Evolutionary conservation across 1,139 yeast genomes (phyloP), one percentile per base, ranked within the genome.

Genomic region (Geotrichum restrictum): DNA sequence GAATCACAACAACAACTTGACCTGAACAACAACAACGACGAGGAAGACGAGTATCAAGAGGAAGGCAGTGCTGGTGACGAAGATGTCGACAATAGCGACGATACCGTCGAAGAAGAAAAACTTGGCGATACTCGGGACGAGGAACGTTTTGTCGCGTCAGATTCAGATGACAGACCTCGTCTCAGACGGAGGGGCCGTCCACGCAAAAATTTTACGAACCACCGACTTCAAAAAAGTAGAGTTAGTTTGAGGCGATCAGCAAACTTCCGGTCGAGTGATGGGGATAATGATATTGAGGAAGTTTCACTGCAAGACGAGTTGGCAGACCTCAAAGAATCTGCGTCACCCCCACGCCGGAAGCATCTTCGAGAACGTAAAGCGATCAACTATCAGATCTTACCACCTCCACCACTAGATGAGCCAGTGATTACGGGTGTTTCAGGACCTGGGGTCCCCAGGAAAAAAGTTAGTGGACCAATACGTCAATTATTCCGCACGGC

Each of bases 311-410:
- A 75, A 54, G 71, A 76, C 52, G 83, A 80, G 59, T 70, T 79
- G 41, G 78, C 75, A 16, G 83, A 80, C 27, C 65, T 80, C 39
- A 73, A 77, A 54, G 79, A 58, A 22, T 52, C 81, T 3, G 74
- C 79, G 1, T 81, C 82, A 1, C 65, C 72, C 19, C 77, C 76
- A 10, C 71, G 80, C 33, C 66, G 72, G 61, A 84, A 85, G 63
- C 83, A 85, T 52, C 73, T 88, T 44, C 77, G 97, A 58, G 93
- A 88, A 60, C 72, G 96, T 54, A 83, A 85, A 55, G 82, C 81
- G 38, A 82, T 89, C 16, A 87, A 89, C 64, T 89, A 89, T 66
- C 80, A 85, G n/a, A 76, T 89, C 4, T 93, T 96, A 0, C 96
- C 96, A 1, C 95, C 96, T 1, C 74, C 88, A 4, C 62, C 70